Evolutionary conservation across 169 alveolate genomes (phyloP), one percentile per base, ranked within the genome.

Genomic region (Plasmodium falciparum): DNA sequence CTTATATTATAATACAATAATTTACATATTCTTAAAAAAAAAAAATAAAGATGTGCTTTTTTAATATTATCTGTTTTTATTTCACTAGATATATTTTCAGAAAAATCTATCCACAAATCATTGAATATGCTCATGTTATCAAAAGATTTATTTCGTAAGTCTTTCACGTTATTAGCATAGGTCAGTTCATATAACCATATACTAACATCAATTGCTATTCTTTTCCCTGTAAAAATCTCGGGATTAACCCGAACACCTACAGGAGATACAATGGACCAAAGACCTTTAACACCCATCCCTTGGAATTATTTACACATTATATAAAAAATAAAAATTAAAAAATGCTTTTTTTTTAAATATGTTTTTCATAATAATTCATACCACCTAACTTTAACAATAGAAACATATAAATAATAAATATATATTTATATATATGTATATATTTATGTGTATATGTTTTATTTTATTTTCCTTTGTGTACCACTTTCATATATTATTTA

Each of bases 11-110:
- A 94, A 90, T 94, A 97, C 13, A 97, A 88, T 39, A 97, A 88
- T 88, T 97, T 96, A 74, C 98, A 97, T 20, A 97, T 89, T 47
- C 99, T 89, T 59, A 94, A 93, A 89, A 97, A 97, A 71, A 97
- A 97, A 54, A 96, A 86, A 94, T 54, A 95, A 13, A 73, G 47
- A 88, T 89, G 88, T 58, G 90, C 69, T 85, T 92, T 66, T 86
- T 95, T 80, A 65, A 74, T 39, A 83, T 88, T 69, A 61, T 88
- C 69, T 52, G 89, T 45, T 92, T 83, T 63, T 70, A 91, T 11
- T 73, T 86, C 88, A 69, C 67, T 54, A 67, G 61, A 56, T 80
- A 73, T 45, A 90, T 93, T 56, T 74, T 88, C 86, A 85, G 93
- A 78, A 93, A 95, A 86, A 86, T 86, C 92, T 22, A 86, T 6